phyloP scores from a whole-genome alignment of 164 flowering plant genomes.

The Vitis rupestris region DNA sequence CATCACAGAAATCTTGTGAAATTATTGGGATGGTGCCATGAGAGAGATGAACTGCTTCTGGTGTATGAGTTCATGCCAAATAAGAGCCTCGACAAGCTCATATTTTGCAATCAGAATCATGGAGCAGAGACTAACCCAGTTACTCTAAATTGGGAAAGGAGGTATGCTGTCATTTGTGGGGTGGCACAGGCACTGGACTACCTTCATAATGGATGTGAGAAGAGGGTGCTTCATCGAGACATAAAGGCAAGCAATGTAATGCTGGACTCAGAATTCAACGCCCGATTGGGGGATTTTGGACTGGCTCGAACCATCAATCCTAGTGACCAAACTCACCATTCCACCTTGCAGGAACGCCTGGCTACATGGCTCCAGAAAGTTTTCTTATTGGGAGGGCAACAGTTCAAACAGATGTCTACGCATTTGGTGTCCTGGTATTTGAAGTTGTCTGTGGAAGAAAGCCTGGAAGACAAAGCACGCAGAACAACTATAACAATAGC shows the following conservation, averaged over 20 bases:
- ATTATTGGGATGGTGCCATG: too few species aligned
- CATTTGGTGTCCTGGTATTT: constrained; percentile 38
- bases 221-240: constrained; percentile 29
- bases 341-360: constrained; percentile 46
- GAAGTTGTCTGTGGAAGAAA: constrained; percentile 43
- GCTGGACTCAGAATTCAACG: constrained; percentile 37
- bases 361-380: constrained; percentile 54
- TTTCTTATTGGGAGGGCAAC: constrained; percentile 38
- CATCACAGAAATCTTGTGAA: too few species aligned
- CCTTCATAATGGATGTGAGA: too few species aligned
- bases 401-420: constrained; percentile 39
- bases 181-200: too few species aligned
- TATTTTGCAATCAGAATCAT: too few species aligned
- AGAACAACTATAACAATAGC: constrained; percentile 12
- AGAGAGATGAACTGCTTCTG: too few species aligned
- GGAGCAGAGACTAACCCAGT: too few species aligned
- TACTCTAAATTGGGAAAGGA: too few species aligned
- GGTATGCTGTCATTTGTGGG: too few species aligned
- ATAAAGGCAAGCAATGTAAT: constrained; percentile 49
- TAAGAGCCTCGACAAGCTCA: too few species aligned
- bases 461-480: constrained; percentile 21
- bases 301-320: constrained; percentile 34
- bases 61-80: too few species aligned
- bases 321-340: constrained; percentile 31
- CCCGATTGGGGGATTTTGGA: constrained; percentile 48